A percentile compares a stretch with the other conserved stretches of the same genome.
phyloP scores from a whole-genome alignment of 2,329 filamentous ascomycete genomes.

The Fusarium proliferatum region DNA sequence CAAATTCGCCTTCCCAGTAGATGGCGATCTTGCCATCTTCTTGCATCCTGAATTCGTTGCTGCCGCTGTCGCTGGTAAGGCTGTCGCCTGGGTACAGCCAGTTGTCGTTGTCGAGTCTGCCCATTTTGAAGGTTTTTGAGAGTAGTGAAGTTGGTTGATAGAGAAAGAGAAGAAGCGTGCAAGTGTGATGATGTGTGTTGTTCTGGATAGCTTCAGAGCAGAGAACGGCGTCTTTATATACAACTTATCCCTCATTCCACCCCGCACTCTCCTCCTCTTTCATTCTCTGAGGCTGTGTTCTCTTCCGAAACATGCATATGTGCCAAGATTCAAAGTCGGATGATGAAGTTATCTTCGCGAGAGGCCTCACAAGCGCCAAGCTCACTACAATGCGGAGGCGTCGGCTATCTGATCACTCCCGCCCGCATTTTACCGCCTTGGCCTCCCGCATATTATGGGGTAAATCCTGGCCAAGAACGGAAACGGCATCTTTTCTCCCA shows the following conservation, averaged over 20 bases:
- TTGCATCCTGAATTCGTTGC: constrained; percentile 49
- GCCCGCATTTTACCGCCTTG: background rate
- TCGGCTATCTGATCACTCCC: background rate
- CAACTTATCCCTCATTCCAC: background rate
- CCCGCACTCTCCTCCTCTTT: background rate
- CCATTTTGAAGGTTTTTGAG: constrained; percentile 1
- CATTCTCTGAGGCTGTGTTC: constrained; percentile 1
- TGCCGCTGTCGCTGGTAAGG: constrained; percentile 47
- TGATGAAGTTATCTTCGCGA: background rate
- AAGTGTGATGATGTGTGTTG: background rate
- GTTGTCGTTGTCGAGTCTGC: constrained; percentile 47
- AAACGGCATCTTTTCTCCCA: constrained; percentile 3
- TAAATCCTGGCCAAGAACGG: background rate
- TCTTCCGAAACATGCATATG: constrained; percentile 1
- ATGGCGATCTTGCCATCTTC: constrained; percentile 47
- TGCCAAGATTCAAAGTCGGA: constrained; percentile 8
- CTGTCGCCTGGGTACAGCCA: constrained; percentile 47
- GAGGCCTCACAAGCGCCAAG: background rate
- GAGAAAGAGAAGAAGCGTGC: fast-evolving
- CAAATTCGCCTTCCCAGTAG: constrained; percentile 45
- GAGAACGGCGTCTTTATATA: background rate
- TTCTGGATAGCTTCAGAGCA: fast-evolving
- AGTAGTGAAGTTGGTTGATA: background rate
- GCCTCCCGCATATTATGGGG: background rate
- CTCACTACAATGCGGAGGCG: background rate